Conservation (phyloP, 169 alveolate species). For the Eimeria nieschulzi region DNA sequence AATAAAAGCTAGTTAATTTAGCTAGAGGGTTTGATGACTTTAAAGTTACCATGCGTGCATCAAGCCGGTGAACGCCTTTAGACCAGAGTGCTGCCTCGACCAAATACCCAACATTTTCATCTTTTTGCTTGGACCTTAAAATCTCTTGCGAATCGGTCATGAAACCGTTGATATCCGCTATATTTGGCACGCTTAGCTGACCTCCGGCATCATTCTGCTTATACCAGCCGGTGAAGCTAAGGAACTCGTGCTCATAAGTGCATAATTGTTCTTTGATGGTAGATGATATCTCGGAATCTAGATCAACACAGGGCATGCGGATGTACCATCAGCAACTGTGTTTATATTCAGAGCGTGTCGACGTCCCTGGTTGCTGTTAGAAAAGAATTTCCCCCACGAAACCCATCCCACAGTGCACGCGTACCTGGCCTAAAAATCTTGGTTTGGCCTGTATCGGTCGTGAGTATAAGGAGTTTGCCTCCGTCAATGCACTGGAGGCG, state of each 20-base stretch:
- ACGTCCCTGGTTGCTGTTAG: not conserved
- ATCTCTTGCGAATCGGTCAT: slow-evolving; percentile 7
- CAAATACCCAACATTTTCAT: slow-evolving; percentile 40
- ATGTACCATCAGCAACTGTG: no score
- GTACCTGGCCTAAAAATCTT: slow-evolving; percentile 59
- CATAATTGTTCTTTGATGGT: not conserved
- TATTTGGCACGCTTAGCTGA: slow-evolving; percentile 17
- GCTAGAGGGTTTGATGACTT: not conserved
- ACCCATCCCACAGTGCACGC: not conserved
- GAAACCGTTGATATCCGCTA: slow-evolving; percentile 39
- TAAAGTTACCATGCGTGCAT: slow-evolving; percentile 28
- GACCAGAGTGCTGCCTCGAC: slow-evolving; percentile 61
- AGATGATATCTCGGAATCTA: no score
- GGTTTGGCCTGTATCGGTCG: slow-evolving; percentile 42
- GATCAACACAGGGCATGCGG: no score
- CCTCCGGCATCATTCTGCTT: slow-evolving; percentile 32
- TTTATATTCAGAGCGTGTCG: no score
- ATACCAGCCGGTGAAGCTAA: slow-evolving; percentile 37
- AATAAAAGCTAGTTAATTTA: not conserved
- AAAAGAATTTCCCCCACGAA: not conserved
- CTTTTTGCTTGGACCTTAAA: slow-evolving; percentile 23
- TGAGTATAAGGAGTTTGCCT: slow-evolving; percentile 33
- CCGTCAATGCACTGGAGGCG: slow-evolving; percentile 49
- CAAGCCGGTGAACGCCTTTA: slow-evolving; percentile 46
- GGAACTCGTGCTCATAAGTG: slow-evolving; percentile 48